Evolutionary conservation across 371 early-diverging fungal genomes (phyloP).

Genomic region (Lichtheimia ornata): DNA sequence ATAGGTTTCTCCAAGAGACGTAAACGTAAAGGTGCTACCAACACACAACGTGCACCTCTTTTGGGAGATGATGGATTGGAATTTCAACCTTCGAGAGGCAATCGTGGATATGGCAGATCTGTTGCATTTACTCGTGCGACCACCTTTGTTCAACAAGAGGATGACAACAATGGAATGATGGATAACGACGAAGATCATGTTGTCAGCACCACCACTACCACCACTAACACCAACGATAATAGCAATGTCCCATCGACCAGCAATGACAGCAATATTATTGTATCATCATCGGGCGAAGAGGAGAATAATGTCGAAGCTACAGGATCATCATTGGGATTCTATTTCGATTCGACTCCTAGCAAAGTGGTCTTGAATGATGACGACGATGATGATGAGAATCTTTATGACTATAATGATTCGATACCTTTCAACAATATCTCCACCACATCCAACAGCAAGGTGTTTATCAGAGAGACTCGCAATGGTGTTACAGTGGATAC

Average conservation of each 20-base stretch:
- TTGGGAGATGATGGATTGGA: constrained; percentile 1
- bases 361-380: background rate
- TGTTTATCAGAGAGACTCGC: no score
- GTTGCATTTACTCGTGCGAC: constrained; percentile 10
- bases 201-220: background rate
- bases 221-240: background rate
- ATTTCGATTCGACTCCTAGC: constrained; percentile 13
- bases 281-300: background rate
- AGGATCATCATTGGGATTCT: constrained; percentile 5
- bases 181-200: background rate
- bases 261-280: background rate
- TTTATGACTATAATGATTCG: background rate
- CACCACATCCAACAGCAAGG: no score
- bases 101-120: background rate
- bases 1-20: no score
- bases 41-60: no score
- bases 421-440: background rate
- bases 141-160: background rate
- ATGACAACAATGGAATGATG: background rate
- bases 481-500: no score
- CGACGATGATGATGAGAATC: background rate
- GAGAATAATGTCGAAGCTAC: no score
- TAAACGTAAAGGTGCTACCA: no score
- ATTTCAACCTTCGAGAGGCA: background rate
- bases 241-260: background rate